A percentile compares a stretch with the other conserved stretches of the same genome.
phyloP scores from a whole-genome alignment of 2,329 filamentous ascomycete species.

The Alternaria longipes region DNA sequence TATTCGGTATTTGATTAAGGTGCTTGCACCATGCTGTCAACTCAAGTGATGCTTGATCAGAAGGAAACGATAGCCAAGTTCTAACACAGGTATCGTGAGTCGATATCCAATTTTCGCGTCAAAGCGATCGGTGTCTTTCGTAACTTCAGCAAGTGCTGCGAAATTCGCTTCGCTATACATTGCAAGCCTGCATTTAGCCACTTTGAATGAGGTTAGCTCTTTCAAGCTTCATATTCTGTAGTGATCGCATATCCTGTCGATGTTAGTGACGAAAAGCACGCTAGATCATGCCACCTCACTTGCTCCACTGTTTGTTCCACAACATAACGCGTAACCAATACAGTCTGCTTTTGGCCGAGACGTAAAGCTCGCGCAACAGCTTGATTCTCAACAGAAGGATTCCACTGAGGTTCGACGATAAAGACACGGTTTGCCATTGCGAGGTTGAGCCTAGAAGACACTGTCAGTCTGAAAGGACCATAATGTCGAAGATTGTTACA shows the following conservation, averaged over 20 bases:
- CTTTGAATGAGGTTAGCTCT: too few relatives aligned
- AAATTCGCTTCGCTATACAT: too few relatives aligned
- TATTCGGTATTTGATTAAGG: too few relatives aligned
- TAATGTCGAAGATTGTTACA: neutral
- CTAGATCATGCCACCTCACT: slow-evolving; percentile 39
- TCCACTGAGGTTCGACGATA: slow-evolving; percentile 65
- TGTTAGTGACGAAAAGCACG: neutral
- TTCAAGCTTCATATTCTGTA: too few relatives aligned
- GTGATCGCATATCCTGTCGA: slow-evolving; percentile 43
- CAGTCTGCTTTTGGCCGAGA: slow-evolving; percentile 56
- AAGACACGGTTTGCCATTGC: slow-evolving; percentile 60
- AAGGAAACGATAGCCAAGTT: too few relatives aligned
- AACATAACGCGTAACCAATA: slow-evolving; percentile 59
- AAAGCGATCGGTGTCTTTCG: too few relatives aligned
- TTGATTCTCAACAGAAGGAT: slow-evolving; percentile 63
- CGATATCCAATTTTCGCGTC: too few relatives aligned
- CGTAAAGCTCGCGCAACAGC: slow-evolving; percentile 61
- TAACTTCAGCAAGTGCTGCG: too few relatives aligned
- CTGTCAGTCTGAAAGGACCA: neutral
- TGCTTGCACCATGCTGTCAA: too few relatives aligned
- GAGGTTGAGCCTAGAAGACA: slow-evolving; percentile 56
- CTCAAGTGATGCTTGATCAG: too few relatives aligned
- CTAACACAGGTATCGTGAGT: too few relatives aligned
- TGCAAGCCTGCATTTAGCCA: too few relatives aligned
- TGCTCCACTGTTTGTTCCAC: slow-evolving; percentile 49